These are phyloP conservation scores for Butyriboletus loyo DNA, from an alignment of 768 basidiomycete genomes.

Conservation along the genomic window DNA sequence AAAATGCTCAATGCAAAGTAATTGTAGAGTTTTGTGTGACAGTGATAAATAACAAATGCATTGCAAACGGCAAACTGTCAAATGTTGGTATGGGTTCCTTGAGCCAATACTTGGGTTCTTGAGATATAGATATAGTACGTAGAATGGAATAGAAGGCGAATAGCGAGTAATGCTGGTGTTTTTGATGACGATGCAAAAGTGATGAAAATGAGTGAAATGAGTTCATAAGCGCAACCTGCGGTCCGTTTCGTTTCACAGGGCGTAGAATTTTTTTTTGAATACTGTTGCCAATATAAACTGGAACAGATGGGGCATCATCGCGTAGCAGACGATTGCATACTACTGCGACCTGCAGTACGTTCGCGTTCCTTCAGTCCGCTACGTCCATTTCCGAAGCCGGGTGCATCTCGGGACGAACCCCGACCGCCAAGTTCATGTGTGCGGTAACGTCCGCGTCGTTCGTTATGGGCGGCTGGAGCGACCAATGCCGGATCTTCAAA, in stretches of 20 bases:
- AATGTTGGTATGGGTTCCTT: constrained; percentile 34
- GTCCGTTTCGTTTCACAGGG: constrained; percentile 15
- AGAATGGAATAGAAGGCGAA: constrained; percentile 29
- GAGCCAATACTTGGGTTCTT: constrained; percentile 28
- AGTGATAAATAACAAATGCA: constrained; percentile 35
- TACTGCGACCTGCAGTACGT: constrained; percentile 31
- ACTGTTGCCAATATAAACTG: constrained; percentile 2
- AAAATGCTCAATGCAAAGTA: constrained; percentile 28
- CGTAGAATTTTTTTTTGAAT: constrained; percentile 19
- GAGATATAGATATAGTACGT: constrained; percentile 38
- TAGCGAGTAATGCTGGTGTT: constrained; percentile 24
- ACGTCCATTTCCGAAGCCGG: constrained; percentile 62
- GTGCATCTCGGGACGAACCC: constrained; percentile 44
- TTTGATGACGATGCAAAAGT: constrained; percentile 26
- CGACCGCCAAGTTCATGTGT: constrained; percentile 51
- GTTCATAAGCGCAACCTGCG: constrained; percentile 25
- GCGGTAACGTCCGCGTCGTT: constrained; percentile 52
- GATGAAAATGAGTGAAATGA: constrained; percentile 10
- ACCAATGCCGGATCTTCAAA: constrained; percentile 32
- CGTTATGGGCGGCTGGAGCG: constrained; percentile 20
- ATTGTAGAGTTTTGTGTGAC: constrained; percentile 22
- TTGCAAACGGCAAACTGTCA: constrained; percentile 25
- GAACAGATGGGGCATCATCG: not conserved
- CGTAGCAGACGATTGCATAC: constrained; percentile 1
- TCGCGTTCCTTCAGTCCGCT: constrained; percentile 55